A percentile compares a stretch with the other conserved stretches of the same genome.
phyloP scores from a whole-genome alignment of 2,329 filamentous ascomycete genomes.

The Tolypocladium amazonense region DNA sequence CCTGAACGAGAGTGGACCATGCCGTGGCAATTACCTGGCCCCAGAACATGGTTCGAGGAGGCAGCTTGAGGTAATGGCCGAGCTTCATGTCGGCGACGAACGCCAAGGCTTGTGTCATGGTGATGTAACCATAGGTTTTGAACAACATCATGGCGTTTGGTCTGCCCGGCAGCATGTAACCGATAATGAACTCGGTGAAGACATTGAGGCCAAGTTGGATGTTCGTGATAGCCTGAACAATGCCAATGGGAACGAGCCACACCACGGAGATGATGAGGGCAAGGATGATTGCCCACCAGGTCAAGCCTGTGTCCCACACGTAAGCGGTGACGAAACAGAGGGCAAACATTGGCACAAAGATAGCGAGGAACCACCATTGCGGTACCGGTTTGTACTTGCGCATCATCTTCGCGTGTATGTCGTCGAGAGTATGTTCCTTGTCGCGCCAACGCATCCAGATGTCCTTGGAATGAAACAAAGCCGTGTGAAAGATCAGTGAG shows the following conservation, averaged over 20 bases:
- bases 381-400: slow-evolving; percentile 23
- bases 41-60: slow-evolving; percentile 19
- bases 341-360: slow-evolving; percentile 21
- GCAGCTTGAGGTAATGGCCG: slow-evolving; percentile 39
- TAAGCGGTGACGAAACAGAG: slow-evolving; percentile 17
- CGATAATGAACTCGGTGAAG: slow-evolving; percentile 24
- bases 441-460: slow-evolving; percentile 33
- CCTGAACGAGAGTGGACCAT: slow-evolving; percentile 3
- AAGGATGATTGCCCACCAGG: slow-evolving; percentile 18
- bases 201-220: slow-evolving; percentile 27
- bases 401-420: slow-evolving; percentile 25
- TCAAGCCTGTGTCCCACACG: slow-evolving; percentile 15
- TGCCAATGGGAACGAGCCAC: slow-evolving; percentile 13
- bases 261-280: slow-evolving; percentile 14
- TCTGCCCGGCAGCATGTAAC: slow-evolving; percentile 13
- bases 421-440: slow-evolving; percentile 28
- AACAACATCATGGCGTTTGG: slow-evolving; percentile 15
- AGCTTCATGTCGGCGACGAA: slow-evolving; percentile 38
- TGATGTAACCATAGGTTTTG: slow-evolving; percentile 14
- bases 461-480: slow-evolving; percentile 28
- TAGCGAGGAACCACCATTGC: slow-evolving; percentile 26
- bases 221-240: slow-evolving; percentile 23
- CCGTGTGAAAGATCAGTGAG: slow-evolving; percentile 26
- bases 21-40: slow-evolving; percentile 1
- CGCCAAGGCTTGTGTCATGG: slow-evolving; percentile 29